Evolutionary conservation across 2,329 filamentous ascomycete species (phyloP), one percentile per base, ranked within the genome.

Genomic region (Aspergillus felis): DNA sequence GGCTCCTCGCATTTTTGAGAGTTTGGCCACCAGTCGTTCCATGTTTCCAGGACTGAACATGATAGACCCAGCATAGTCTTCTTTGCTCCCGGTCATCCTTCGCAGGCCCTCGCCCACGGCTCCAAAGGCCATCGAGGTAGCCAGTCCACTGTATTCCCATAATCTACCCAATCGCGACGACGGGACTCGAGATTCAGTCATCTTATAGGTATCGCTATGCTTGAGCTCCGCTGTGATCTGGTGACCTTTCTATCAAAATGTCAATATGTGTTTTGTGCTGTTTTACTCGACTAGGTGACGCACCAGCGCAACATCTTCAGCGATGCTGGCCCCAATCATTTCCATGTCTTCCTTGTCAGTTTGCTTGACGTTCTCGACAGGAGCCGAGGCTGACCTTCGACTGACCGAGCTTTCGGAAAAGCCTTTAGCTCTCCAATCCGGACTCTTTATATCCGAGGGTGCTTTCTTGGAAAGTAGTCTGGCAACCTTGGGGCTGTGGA

Each of bases 1-100:
- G 5, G 94, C 95, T 41, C 94, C 94, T 68, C 94, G 86, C 94
- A 99, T 99, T 24, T 90, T 89, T 3, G 93, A 97, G 2, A 99
- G 82, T 74, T 95, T 97, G 4, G 91, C 82, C 1, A 99, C 94
- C 8, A 99, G 82, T 50, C 95, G 85, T 71, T 97, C 92, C 84
- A 97, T 92, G 69, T 99, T 99, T 9, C 82, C 87, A 5, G 91
- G 84, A 73, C 90, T 97, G 56, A 99, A 84, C 78, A 99, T 86
- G 8, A 96, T 80, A 1, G 92, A 96, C 1, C 92, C 91, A 55
- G 78, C 75, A 51, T 71, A 72, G 17, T 68, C 81, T 7, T 67
- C 81, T 55, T 84, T 80, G 55, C 87, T 84, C 6, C 91, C 90
- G 38, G 92, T 87, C 2, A 87, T 87, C 58, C 93, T 85, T 69